Percentiles rank a stretch among this genome's conserved stretches.
Evolutionary conservation across 805 yeast species (phyloP).

Genomic region (Tanozyma kutaoensis): DNA sequence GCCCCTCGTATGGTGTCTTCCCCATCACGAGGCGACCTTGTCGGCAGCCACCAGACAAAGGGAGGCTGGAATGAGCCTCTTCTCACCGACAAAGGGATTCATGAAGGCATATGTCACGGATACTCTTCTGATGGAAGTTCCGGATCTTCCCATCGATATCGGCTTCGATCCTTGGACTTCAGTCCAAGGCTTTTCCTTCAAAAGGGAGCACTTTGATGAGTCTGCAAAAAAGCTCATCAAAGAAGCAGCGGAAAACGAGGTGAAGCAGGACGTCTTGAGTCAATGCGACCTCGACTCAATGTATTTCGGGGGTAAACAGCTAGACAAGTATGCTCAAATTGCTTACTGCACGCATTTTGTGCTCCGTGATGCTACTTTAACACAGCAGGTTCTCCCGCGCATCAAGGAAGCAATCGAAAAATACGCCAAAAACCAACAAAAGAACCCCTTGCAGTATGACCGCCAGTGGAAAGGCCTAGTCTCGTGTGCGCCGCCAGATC

Average conservation of each 20-base stretch:
- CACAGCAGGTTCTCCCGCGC: conserved; percentile 37
- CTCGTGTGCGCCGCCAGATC: conserved; percentile 48
- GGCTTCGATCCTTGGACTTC: conserved; percentile 47
- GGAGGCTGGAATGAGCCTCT: conserved; percentile 22
- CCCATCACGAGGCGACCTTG: conserved; percentile 35
- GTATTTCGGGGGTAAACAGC: conserved; percentile 79
- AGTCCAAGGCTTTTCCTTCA: conserved; percentile 4
- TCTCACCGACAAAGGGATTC: conserved; percentile 37
- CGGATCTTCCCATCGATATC: conserved; percentile 24
- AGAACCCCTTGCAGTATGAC: conserved; percentile 67
- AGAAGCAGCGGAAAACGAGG: conserved; percentile 38
- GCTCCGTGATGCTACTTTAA: conserved; percentile 38
- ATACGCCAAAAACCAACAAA: conserved; percentile 59
- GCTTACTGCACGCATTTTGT: conserved; percentile 60
- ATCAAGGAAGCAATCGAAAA: conserved; percentile 57
- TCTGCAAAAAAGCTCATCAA: conserved; percentile 22
- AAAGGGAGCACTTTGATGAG: conserved; percentile 12
- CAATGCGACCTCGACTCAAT: conserved; percentile 68
- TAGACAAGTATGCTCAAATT: conserved; percentile 86
- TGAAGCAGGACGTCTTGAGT: conserved; percentile 38
- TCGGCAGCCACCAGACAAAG: conserved; percentile 10
- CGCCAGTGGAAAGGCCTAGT: conserved; percentile 66
- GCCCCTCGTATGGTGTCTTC: conserved; percentile 34
- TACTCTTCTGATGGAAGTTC: conserved; percentile 26
- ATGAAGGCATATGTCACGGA: conserved; percentile 31